Base-by-base conservation (phyloP, 2,329 filamentous ascomycete species). In the Aspergillus brunneoviolaceus region DNA sequence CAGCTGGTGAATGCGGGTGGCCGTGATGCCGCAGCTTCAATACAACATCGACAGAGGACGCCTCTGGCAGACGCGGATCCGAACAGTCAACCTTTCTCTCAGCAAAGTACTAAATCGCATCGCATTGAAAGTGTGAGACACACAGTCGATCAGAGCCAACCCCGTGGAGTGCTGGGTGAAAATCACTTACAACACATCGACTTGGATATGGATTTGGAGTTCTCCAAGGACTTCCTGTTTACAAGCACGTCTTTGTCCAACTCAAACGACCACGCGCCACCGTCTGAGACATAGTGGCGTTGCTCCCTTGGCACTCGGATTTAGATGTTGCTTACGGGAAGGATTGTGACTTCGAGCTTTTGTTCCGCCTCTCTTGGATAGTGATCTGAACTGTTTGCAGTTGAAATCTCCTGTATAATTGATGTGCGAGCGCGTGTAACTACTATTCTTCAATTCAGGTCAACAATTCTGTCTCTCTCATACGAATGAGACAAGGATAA, bases 141-240 rank as follows among this genome's bases (percentile, higher is more conserved):
- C 4, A 39, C 53, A 23, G 57, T 62, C n/a, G 54, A 58, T 12
- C 57, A 60, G 16, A 61, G 58, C 23, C 68, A 63, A 29, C 19
- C 21, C 5, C 27, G 49, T 45, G 54, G 39, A 5, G 55, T 60
- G 35, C 12, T 49, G n/a, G 65, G 69, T 29, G 66, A 66, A 11
- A 67, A 70, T 33, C 64, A 62, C 21, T 55, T 74, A 19, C 68
- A 70, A 19, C 61, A 65, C 35, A 45, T 75, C n/a, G 69, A 74
- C 52, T 56, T 74, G 56, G 71, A 72, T 51, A 68, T 72, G 68
- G 70, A 73, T 42, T 49, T 75, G 55, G 74, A 76, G 50, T 74
- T 74, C 55, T 71, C 72, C 0, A 74, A 71, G 39, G 72, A 76
- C 23, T 74, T 73, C 47, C 48, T 76, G 16, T 75, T 76, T 45